Conservation (phyloP, 1,284 basidiomycete genomes). For the Fomitopsis schrenkii region DNA sequence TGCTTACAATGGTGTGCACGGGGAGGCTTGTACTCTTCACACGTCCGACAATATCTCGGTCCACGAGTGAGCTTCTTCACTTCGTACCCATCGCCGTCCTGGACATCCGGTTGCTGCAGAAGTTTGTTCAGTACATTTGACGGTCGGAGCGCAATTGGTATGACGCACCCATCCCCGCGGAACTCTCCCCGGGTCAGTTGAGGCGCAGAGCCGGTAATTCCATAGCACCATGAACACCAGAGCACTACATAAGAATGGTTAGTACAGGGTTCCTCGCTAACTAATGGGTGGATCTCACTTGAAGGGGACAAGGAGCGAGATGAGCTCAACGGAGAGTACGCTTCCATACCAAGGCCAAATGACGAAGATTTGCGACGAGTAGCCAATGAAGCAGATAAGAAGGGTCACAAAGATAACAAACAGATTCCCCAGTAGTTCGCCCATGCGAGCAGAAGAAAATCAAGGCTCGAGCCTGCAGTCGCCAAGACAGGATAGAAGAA, state of each 20-base stretch:
- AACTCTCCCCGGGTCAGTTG: slow-evolving; percentile 81
- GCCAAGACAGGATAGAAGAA: not conserved
- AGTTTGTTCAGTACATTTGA: not conserved
- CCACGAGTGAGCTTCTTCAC: slow-evolving; percentile 81
- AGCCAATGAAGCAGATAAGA: slow-evolving; percentile 87
- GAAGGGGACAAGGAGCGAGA: slow-evolving; percentile 79
- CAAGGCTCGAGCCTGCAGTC: not conserved
- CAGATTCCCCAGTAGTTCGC: slow-evolving; percentile 51
- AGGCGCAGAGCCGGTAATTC: slow-evolving; percentile 84
- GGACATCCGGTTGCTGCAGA: slow-evolving; percentile 69
- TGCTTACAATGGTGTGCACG: slow-evolving; percentile 86
- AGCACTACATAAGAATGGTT: slow-evolving; percentile 38
- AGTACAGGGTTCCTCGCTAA: too few species aligned
- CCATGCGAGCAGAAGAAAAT: slow-evolving; percentile 36
- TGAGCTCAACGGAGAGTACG: slow-evolving; percentile 64
- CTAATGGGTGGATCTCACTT: slow-evolving; percentile 53
- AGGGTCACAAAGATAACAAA: slow-evolving; percentile 67
- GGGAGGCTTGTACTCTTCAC: slow-evolving; percentile 69
- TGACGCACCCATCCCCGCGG: slow-evolving; percentile 73
- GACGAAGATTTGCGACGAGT: slow-evolving; percentile 85
- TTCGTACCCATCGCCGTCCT: slow-evolving; percentile 69
- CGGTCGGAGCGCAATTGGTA: slow-evolving; percentile 4
- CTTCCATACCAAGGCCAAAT: slow-evolving; percentile 90
- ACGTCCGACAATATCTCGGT: slow-evolving; percentile 82
- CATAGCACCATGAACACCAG: slow-evolving; percentile 76